phyloP scores from a whole-genome alignment of 2,329 filamentous ascomycete genomes.

The Fusarium verrucosum region DNA sequence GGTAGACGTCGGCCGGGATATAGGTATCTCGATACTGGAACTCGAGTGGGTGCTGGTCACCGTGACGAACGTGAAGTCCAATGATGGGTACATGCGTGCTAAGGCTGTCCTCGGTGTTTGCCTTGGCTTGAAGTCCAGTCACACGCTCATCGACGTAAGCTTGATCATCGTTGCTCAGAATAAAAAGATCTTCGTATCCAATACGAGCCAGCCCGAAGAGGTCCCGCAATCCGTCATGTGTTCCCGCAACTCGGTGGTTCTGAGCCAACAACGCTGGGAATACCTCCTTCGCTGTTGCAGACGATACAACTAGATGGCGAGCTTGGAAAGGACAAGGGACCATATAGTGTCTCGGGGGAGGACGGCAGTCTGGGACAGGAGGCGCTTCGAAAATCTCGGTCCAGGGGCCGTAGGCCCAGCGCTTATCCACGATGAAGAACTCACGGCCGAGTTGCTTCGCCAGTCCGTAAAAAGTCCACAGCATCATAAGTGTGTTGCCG shows the following conservation, averaged over 20 bases:
- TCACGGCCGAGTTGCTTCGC: constrained; percentile 76
- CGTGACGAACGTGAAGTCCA: constrained; percentile 81
- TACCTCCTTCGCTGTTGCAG: constrained; percentile 70
- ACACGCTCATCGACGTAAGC: constrained; percentile 70
- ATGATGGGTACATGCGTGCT: constrained; percentile 56
- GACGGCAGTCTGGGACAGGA: constrained; percentile 70
- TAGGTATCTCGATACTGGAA: constrained; percentile 81
- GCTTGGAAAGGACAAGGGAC: constrained; percentile 82
- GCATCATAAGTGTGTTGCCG: constrained; percentile 76
- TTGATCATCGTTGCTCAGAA: constrained; percentile 71
- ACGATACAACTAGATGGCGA: constrained; percentile 77
- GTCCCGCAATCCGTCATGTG: constrained; percentile 51
- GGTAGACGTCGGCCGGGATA: constrained; percentile 76
- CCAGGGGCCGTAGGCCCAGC: constrained; percentile 84
- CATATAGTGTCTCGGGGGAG: constrained; percentile 78
- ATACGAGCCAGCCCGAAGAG: constrained; percentile 74
- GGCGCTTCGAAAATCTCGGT: constrained; percentile 75
- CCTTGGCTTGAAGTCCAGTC: constrained; percentile 61
- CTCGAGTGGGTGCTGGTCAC: constrained; percentile 80
- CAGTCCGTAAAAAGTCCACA: constrained; percentile 87
- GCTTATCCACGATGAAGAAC: constrained; percentile 86
- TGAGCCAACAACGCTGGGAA: constrained; percentile 65
- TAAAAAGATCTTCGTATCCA: constrained; percentile 80
- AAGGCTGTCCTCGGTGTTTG: constrained; percentile 52
- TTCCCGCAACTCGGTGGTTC: constrained; percentile 42